Base-by-base conservation (phyloP, 441 rosid species). In the Bocquillonia castaneifolia region DNA sequence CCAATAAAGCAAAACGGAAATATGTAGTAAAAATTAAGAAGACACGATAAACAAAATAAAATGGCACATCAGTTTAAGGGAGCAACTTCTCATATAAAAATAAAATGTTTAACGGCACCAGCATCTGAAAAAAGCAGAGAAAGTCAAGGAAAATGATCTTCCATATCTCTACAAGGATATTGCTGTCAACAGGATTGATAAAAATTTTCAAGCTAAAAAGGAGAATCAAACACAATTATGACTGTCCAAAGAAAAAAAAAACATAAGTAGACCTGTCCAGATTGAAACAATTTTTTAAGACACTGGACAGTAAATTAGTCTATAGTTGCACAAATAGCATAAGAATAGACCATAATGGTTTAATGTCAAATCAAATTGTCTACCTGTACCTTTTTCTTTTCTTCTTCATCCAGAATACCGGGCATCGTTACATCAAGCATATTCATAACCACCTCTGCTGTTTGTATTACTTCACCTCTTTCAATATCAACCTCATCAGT, bases 361-460 rank as follows among this genome's bases (percentile, higher is more conserved):
- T 56, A n/a, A n/a, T 26, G 51, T 70, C 44, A 58, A 64, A 74
- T 32, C 53, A 32, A 25, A 68, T 44, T 31, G 56, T 48, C 52
- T 32, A 59, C 39, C 62, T 63, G 67, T 80, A 92, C 99, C 98
- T 89, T 89, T 74, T 78, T 83, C 80, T 88, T 90, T 71, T 88
- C 78, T 64, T 87, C 91, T 77, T 82, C 85, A 71, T 82, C 78
- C 57, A 95, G 79, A 71, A 79, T 74, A 70, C 85, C 90, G 67
- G 99, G 97, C 89, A 85, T 85, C 60, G 91, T 83, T 74, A 59
- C 76, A 80, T 95, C 95, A 72, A 95, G 89, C 88, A 95, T 89
- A 67, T 85, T 89, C 90, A 92, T 77, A 65, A 90, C 93, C 59
- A 90, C 82, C 78, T 86, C 77, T 44, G 96, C 80, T 76, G 97